phyloP scores from a whole-genome alignment of 257 asterid genomes.

The Jacaranda mimosifolia region DNA sequence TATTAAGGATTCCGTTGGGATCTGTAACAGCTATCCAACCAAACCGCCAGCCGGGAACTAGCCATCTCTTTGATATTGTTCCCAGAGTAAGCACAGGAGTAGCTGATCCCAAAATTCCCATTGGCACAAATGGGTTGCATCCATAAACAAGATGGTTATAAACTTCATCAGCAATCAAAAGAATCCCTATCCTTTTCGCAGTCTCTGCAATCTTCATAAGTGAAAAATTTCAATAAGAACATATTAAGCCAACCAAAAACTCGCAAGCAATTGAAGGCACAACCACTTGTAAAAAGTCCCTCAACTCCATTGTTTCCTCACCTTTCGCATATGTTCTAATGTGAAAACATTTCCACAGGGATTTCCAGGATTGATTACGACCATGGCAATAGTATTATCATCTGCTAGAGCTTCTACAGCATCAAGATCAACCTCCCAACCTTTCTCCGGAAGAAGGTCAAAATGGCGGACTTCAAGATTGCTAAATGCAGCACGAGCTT shows the following conservation, averaged over 20 bases:
- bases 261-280: background rate
- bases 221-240: background rate
- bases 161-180: slow-evolving; percentile 74
- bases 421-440: slow-evolving; percentile 77
- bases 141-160: slow-evolving; percentile 71
- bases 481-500: slow-evolving; percentile 63
- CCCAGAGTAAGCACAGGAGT: slow-evolving; percentile 69
- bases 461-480: slow-evolving; percentile 67
- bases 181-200: slow-evolving; percentile 62
- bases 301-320: slow-evolving; percentile 14
- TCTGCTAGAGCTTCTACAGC: slow-evolving; percentile 68
- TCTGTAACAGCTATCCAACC: slow-evolving; percentile 75
- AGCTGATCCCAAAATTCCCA: slow-evolving; percentile 59
- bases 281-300: background rate
- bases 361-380: slow-evolving; percentile 75
- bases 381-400: slow-evolving; percentile 74
- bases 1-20: slow-evolving; percentile 63
- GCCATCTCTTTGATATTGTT: slow-evolving; percentile 78
- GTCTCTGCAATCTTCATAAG: slow-evolving; percentile 69
- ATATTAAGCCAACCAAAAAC: slow-evolving; percentile 8
- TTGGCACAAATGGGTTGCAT: slow-evolving; percentile 53
- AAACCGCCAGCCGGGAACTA: slow-evolving; percentile 78
- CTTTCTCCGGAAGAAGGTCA: slow-evolving; percentile 62
- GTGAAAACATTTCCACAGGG: slow-evolving; percentile 79
- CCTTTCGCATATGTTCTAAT: slow-evolving; percentile 67